Percentiles rank a stretch among this genome's conserved stretches.
Conservation (phyloP, 2,329 filamentous ascomycete species). For the Aureobasidium sp. region DNA sequence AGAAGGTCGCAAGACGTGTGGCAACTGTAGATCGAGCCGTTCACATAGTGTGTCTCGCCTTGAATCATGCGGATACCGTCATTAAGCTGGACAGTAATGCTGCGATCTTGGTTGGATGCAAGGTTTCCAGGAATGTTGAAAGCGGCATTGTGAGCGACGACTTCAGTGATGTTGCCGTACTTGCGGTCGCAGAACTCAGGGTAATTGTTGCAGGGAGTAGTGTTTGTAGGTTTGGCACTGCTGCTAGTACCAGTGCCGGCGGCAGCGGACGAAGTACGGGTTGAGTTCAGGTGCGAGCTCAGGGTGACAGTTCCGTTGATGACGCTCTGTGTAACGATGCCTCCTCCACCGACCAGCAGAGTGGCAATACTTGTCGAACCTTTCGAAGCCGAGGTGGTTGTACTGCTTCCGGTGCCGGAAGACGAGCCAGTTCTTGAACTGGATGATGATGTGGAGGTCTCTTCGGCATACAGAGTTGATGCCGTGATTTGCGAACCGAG, state of each 20-base stretch:
- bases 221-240: constrained; percentile 52
- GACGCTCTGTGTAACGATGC: constrained; percentile 16
- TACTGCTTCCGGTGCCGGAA: neutral
- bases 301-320: constrained; percentile 19
- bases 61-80: constrained; percentile 65
- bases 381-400: constrained; percentile 17
- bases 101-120: constrained; percentile 66
- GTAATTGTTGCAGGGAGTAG: constrained; percentile 67
- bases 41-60: constrained; percentile 52
- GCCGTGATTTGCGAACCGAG: constrained; percentile 14
- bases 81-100: constrained; percentile 64
- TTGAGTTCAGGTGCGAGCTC: constrained; percentile 38
- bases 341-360: constrained; percentile 17
- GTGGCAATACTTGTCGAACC: constrained; percentile 17
- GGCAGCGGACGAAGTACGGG: constrained; percentile 33
- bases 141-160: constrained; percentile 75
- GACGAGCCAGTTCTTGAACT: neutral
- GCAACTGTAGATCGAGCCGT: constrained; percentile 65
- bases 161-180: constrained; percentile 75
- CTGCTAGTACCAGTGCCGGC: constrained; percentile 24
- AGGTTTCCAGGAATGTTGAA: constrained; percentile 65
- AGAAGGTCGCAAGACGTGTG: constrained; percentile 78
- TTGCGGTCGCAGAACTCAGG: constrained; percentile 67
- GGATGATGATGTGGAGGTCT: neutral
- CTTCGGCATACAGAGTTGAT: constrained; percentile 3